Conservation (phyloP, 805 yeast genomes). For the Ogataea wickerhamii region DNA sequence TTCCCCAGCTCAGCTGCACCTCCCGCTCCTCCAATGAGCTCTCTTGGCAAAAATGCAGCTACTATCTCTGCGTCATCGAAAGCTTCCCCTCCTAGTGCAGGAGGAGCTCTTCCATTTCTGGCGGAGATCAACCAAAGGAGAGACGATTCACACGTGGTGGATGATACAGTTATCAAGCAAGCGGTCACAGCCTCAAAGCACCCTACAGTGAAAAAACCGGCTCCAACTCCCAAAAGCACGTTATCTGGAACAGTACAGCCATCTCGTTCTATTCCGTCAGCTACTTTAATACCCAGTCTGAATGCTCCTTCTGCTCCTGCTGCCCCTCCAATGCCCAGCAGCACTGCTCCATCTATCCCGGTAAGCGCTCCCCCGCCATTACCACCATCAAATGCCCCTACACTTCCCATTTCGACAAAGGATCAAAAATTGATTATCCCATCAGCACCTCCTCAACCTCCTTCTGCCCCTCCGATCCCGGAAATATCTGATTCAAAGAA, state of each 20-base stretch:
- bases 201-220: neutral
- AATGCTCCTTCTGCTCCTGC: slow-evolving; percentile 15
- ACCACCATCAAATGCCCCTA: slow-evolving; percentile 7
- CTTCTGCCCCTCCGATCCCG: slow-evolving; percentile 9
- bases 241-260: neutral
- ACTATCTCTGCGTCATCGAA: neutral
- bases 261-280: slow-evolving; percentile 5
- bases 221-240: neutral
- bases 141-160: slow-evolving; percentile 49
- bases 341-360: slow-evolving; percentile 23
- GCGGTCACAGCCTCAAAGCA: neutral
- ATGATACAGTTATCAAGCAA: slow-evolving; percentile 24
- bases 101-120: slow-evolving; percentile 52
- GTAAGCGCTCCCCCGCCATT: slow-evolving; percentile 20
- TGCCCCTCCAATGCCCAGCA: slow-evolving; percentile 19
- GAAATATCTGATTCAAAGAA: neutral
- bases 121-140: slow-evolving; percentile 56
- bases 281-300: slow-evolving; percentile 18
- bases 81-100: slow-evolving; percentile 27
- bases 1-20: slow-evolving; percentile 18
- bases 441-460: slow-evolving; percentile 24
- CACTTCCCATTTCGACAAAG: slow-evolving; percentile 12
- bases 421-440: slow-evolving; percentile 5
- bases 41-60: slow-evolving; percentile 4
- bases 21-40: slow-evolving; percentile 18